Evolutionary conservation across 371 early-diverging fungal species (phyloP).

Genomic region (Rhizopus delemar): DNA sequence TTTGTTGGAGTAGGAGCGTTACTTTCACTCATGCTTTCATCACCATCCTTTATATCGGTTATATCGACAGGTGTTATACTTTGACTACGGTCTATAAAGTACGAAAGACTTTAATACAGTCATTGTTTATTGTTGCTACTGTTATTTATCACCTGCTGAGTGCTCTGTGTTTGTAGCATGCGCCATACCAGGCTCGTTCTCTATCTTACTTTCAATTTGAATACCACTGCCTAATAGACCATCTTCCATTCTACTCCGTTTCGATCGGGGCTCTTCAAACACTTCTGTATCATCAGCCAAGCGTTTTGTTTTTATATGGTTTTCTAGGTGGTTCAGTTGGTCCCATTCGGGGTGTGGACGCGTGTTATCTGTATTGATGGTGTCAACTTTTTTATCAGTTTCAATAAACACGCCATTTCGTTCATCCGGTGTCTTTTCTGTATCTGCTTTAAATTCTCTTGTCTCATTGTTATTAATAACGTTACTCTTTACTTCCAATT

Average conservation of each 20-base stretch:
- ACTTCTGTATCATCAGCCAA: background rate
- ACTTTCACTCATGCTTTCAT: slow-evolving; percentile 34
- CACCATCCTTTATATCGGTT: slow-evolving; percentile 15
- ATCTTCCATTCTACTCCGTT: background rate
- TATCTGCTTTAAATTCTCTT: too few species aligned
- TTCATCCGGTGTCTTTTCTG: too few species aligned
- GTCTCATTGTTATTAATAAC: too few species aligned
- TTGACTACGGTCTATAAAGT: slow-evolving; percentile 17
- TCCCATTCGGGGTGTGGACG: too few species aligned
- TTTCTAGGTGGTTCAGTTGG: background rate
- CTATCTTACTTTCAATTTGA: background rate
- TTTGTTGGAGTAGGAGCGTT: slow-evolving; percentile 26
- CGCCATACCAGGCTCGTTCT: slow-evolving; percentile 2
- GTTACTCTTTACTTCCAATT: too few species aligned
- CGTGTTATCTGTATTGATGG: too few species aligned
- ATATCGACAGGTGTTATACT: slow-evolving; percentile 26
- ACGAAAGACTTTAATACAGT: too few species aligned
- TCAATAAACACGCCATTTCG: too few species aligned
- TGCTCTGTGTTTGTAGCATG: slow-evolving; percentile 19
- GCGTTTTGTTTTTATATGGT: background rate
- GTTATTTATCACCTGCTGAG: slow-evolving; percentile 17
- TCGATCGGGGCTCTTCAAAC: background rate
- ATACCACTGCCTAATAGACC: background rate
- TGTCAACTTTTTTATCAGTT: too few species aligned
- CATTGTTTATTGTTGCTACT: too few species aligned